Percentiles rank a stretch among this genome's conserved stretches.
phyloP scores from a whole-genome alignment of 768 basidiomycete species.

The Xerocomellus dryophilus region DNA sequence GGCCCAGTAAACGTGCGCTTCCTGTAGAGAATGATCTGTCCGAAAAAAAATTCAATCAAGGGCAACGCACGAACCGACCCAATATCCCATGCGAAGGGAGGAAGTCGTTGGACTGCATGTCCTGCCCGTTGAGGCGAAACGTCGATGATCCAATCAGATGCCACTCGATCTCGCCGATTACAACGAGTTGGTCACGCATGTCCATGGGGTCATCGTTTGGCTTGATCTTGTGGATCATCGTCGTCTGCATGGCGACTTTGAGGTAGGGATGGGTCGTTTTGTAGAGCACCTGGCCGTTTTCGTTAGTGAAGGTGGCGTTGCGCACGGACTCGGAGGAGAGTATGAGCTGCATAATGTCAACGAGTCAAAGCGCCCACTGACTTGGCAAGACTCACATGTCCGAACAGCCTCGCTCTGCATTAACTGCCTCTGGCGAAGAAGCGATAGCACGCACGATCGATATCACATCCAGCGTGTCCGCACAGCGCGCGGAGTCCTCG shows the following conservation, averaged over 20 bases:
- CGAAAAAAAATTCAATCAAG: neutral
- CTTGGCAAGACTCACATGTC: slow-evolving; percentile 10
- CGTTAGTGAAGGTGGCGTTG: slow-evolving; percentile 25
- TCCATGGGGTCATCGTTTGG: slow-evolving; percentile 21
- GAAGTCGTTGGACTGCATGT: slow-evolving; percentile 26
- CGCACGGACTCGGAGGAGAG: slow-evolving; percentile 24
- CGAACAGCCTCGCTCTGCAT: slow-evolving; percentile 28
- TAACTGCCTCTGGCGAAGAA: slow-evolving; percentile 61
- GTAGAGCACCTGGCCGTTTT: slow-evolving; percentile 29
- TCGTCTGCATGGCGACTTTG: slow-evolving; percentile 10
- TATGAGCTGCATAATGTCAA: slow-evolving; percentile 16
- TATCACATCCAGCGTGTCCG: slow-evolving; percentile 40
- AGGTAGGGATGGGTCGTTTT: slow-evolving; percentile 24
- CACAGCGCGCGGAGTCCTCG: slow-evolving; percentile 24
- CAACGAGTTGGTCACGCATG: slow-evolving; percentile 30
- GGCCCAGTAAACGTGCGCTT: slow-evolving; percentile 33
- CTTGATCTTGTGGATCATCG: slow-evolving; percentile 27
- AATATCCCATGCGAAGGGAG: slow-evolving; percentile 22
- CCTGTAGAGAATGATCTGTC: neutral
- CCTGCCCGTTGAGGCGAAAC: slow-evolving; percentile 28
- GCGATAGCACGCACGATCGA: slow-evolving; percentile 57
- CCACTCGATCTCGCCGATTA: slow-evolving; percentile 37
- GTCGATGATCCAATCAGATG: slow-evolving; percentile 28
- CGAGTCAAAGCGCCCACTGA: neutral
- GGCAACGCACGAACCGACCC: slow-evolving; percentile 18